Percentiles rank a stretch among this genome's conserved stretches.
These are phyloP conservation scores for Malassezia dermatis DNA, from an alignment of 1,284 basidiomycete genomes.

Conservation along the genomic window DNA sequence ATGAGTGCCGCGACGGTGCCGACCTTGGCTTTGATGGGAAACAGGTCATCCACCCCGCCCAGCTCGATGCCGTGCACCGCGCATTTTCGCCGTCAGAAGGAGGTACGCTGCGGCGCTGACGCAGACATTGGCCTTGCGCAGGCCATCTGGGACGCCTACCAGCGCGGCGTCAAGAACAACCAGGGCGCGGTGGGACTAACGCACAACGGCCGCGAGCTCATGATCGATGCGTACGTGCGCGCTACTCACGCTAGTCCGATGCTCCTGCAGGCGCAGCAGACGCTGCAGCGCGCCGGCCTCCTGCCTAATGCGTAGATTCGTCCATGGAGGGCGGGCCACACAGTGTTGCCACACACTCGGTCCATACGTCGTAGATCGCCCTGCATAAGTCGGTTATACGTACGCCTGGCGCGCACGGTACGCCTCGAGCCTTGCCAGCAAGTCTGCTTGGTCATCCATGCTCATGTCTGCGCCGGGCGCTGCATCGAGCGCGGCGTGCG, in stretches of 20 bases:
- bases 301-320: background rate
- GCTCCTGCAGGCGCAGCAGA: conserved; percentile 55
- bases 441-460: background rate
- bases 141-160: conserved; percentile 55
- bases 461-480: conserved; percentile 10
- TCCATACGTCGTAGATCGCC: background rate
- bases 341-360: background rate
- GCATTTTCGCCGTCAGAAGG: conserved; percentile 66
- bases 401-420: conserved; percentile 10
- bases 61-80: conserved; percentile 65
- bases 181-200: conserved; percentile 61
- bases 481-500: conserved; percentile 3
- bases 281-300: conserved; percentile 49
- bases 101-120: conserved; percentile 51
- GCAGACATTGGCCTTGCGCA: conserved; percentile 69
- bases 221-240: conserved; percentile 60
- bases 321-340: background rate
- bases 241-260: conserved; percentile 14
- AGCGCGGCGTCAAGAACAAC: conserved; percentile 47
- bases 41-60: conserved; percentile 86
- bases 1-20: conserved; percentile 63
- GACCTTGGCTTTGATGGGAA: conserved; percentile 44
- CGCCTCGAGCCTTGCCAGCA: background rate
- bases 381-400: background rate
- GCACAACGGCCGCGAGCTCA: conserved; percentile 51